Evolutionary conservation across 345 rosid species (phyloP).

Genomic region (Durio zibethinus): DNA sequence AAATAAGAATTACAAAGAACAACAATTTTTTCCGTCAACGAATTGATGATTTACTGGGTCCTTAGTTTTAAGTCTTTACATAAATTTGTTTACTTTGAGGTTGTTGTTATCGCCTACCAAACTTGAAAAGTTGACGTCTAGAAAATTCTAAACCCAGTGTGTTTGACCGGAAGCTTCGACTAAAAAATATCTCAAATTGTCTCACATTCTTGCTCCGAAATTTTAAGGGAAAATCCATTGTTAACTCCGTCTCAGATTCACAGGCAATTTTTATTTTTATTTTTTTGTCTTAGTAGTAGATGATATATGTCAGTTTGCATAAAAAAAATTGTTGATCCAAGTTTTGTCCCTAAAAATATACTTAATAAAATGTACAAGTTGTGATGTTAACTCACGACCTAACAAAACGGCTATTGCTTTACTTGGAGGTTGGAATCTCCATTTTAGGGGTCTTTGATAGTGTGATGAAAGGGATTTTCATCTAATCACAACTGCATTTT

Average conservation of each 20-base stretch:
- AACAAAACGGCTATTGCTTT: background rate
- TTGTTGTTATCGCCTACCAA: background rate
- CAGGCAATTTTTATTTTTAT: background rate
- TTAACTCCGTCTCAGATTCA: background rate
- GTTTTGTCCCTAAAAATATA: background rate
- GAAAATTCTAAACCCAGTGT: background rate
- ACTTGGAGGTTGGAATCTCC: background rate
- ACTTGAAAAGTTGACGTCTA: background rate
- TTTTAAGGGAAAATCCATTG: background rate
- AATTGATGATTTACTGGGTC: background rate
- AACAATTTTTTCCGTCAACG: background rate
- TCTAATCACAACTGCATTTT: too few relatives aligned
- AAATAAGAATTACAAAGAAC: background rate
- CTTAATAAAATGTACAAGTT: background rate
- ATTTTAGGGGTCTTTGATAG: too few relatives aligned
- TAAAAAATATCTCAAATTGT: background rate
- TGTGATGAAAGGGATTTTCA: too few relatives aligned
- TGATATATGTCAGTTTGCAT: background rate
- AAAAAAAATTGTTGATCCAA: background rate
- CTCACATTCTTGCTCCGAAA: background rate
- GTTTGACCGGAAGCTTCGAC: background rate
- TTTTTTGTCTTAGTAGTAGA: background rate
- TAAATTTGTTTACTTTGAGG: background rate
- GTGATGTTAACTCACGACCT: background rate
- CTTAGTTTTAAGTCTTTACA: background rate